Conservation (phyloP, 2,329 filamentous ascomycete genomes). For the Pseudocercospora cruenta region DNA sequence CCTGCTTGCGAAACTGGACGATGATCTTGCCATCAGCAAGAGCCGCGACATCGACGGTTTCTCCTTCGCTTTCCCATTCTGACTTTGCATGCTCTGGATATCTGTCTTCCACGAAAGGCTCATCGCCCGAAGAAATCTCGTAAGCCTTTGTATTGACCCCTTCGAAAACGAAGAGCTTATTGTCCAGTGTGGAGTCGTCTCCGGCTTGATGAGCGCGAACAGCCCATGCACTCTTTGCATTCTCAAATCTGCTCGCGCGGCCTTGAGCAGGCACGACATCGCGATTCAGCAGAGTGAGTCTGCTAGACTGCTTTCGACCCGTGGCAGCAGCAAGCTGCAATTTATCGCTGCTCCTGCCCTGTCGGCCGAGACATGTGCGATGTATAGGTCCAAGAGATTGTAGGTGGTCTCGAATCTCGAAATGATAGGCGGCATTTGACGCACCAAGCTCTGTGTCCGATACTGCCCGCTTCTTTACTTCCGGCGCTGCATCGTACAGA, state of each 20-base stretch:
- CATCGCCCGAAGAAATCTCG: constrained; percentile 21
- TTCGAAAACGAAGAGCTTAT: constrained; percentile 38
- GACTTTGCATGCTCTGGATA: constrained; percentile 67
- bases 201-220: constrained; percentile 49
- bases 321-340: constrained; percentile 61
- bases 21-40: constrained; percentile 80
- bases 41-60: constrained; percentile 82
- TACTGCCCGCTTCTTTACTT: constrained; percentile 44
- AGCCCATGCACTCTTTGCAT: constrained; percentile 79
- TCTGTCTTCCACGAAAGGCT: constrained; percentile 14
- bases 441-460: constrained; percentile 44
- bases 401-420: constrained; percentile 76
- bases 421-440: constrained; percentile 63
- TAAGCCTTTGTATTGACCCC: constrained; percentile 34
- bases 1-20: constrained; percentile 83
- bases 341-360: constrained; percentile 43
- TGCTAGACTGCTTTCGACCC: constrained; percentile 68
- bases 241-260: constrained; percentile 71
- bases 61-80: constrained; percentile 89
- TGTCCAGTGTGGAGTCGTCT: constrained; percentile 23
- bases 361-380: constrained; percentile 70
- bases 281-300: constrained; percentile 75
- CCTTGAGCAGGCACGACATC: constrained; percentile 75
- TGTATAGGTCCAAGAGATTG: constrained; percentile 79
- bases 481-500: constrained; percentile 64